Conservation (phyloP, 2,329 filamentous ascomycete species). For the Ascosphaera apis region DNA sequence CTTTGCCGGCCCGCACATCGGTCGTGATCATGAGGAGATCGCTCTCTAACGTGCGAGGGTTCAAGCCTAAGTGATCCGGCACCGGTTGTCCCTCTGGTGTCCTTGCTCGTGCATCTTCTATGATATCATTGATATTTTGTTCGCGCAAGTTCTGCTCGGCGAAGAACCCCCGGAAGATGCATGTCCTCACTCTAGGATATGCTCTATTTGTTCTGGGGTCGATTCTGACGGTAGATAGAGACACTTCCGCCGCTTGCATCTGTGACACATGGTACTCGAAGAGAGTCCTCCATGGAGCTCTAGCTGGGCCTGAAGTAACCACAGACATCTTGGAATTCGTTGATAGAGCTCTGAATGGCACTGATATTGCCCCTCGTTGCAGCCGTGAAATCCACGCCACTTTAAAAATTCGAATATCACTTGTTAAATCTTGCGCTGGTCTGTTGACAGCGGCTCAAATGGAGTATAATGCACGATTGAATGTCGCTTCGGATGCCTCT, state of each 20-base stretch:
- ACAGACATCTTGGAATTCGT: not conserved
- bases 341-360: too few species aligned
- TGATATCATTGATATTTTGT: slow-evolving; percentile 50
- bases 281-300: slow-evolving; percentile 4
- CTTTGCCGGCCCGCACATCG: slow-evolving; percentile 70
- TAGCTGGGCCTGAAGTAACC: slow-evolving; percentile 1
- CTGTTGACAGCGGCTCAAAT: not conserved
- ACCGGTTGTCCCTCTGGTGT: slow-evolving; percentile 3
- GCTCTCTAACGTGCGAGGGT: slow-evolving; percentile 47
- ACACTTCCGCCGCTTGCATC: slow-evolving; percentile 3
- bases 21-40: slow-evolving; percentile 71
- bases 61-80: slow-evolving; percentile 17
- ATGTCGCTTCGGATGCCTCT: too few species aligned
- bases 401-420: too few species aligned
- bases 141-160: slow-evolving; percentile 36
- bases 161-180: slow-evolving; percentile 73
- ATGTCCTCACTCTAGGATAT: slow-evolving; percentile 44
- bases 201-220: slow-evolving; percentile 2
- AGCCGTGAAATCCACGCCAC: too few species aligned
- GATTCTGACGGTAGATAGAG: slow-evolving; percentile 4
- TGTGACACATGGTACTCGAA: slow-evolving; percentile 3
- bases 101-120: slow-evolving; percentile 15
- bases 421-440: not conserved
- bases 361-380: not conserved
- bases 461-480: not conserved